Evolutionary conservation across 805 yeast genomes (phyloP), one percentile per base, ranked within the genome.

Genomic region (Blastobotrys mokoenaii): DNA sequence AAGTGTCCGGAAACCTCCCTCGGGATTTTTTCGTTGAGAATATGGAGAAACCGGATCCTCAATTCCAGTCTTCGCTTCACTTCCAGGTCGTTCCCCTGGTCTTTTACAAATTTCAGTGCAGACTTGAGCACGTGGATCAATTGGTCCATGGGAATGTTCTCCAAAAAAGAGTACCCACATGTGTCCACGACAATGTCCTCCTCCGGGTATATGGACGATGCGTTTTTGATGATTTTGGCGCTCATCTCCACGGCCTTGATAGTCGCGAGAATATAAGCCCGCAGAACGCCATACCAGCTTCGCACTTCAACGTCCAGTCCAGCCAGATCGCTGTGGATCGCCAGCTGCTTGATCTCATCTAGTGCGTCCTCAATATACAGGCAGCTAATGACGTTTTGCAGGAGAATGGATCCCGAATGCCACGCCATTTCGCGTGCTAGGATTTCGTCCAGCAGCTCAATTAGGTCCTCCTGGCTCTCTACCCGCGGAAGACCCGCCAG

Each of bases 361-460:
- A 83, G 59, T n/a, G 80, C 53, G 16, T 72, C 67, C 53, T 83
- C 87, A 17, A 87, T 80, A 55, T 80, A 82, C 16, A 84, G 66
- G 56, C 89, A 83, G 51, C 94, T 78, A 38, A 87, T 66, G 1
- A 90, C 74, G 0, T 90, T 84, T 17, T 81, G 84, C n/a, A 87
- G 76, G 38, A 87, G 65, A 6, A 89, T 76, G 47, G 82, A 74
- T 47, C 86, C 86, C 45, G 76, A 71, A 35, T 86, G 68, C 97
- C 97, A 90, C 7, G 79, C 68, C 62, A 80, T 72, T 32, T 80
- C 67, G 30, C 75, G 63, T 36, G 76, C 67, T 7, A 80, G 57
- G 12, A 87, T 60, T 34, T 72, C 66, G 54, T 77, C 80, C 51
- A 77, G 66, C 5, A 83, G 63, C 38, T 76, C 72, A 2, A 73